phyloP scores from a whole-genome alignment of 106 monocot genomes.

The Chionographis japonica region DNA sequence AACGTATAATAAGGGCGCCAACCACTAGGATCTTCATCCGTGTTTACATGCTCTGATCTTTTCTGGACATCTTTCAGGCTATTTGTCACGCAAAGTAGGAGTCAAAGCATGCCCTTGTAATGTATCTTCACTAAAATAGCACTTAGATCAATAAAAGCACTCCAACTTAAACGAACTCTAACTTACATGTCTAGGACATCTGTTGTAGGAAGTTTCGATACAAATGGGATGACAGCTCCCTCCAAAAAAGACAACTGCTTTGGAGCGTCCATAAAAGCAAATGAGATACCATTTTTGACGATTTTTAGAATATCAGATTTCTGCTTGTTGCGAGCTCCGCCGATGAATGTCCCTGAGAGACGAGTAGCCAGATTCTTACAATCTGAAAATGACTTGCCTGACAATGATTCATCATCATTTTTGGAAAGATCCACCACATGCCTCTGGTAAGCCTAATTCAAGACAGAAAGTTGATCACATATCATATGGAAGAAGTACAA shows the following conservation, averaged over 20 bases:
- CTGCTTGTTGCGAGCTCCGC: slow-evolving; percentile 76
- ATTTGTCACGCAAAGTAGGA: slow-evolving; percentile 8
- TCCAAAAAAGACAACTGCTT: slow-evolving; percentile 77
- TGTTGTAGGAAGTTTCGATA: slow-evolving; percentile 59
- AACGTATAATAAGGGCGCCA: slow-evolving; percentile 80
- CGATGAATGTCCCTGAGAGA: slow-evolving; percentile 68
- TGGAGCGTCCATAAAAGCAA: slow-evolving; percentile 76
- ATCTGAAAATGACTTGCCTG: slow-evolving; percentile 55
- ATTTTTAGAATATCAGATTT: slow-evolving; percentile 74
- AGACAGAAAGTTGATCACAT: not conserved
- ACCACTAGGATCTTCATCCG: slow-evolving; percentile 70
- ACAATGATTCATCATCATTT: slow-evolving; percentile 35
- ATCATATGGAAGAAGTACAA: too few species aligned
- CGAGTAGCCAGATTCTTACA: slow-evolving; percentile 73
- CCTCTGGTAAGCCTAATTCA: slow-evolving; percentile 45
- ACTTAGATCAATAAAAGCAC: not conserved
- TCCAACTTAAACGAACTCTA: not conserved
- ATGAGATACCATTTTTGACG: slow-evolving; percentile 69
- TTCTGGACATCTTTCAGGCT: slow-evolving; percentile 79
- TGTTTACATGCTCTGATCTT: slow-evolving; percentile 65
- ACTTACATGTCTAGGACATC: slow-evolving; percentile 78
- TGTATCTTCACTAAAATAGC: not conserved
- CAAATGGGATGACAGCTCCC: slow-evolving; percentile 74
- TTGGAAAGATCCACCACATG: slow-evolving; percentile 34
- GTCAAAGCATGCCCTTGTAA: slow-evolving; percentile 3